Conservation (phyloP, 1,284 basidiomycete species). For the Pseudomicrostroma phylloplanum region DNA sequence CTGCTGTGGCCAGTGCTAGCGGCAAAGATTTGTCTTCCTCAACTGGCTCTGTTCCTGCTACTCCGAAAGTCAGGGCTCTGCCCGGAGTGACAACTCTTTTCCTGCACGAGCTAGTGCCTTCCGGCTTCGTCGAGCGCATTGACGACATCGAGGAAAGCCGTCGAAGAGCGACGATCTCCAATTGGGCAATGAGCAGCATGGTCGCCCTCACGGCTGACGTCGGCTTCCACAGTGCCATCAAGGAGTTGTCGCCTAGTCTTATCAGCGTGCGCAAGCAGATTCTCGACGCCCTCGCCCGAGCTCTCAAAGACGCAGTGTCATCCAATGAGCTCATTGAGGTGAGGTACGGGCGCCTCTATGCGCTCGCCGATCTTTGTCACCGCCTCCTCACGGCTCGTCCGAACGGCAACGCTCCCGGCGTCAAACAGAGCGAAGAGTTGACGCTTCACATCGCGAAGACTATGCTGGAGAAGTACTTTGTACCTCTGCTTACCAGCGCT, state of each 20-base stretch:
- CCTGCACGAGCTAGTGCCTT: constrained; percentile 45
- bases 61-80: constrained; percentile 9
- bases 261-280: constrained; percentile 81
- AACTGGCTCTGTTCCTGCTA: constrained; percentile 57
- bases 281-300: constrained; percentile 76
- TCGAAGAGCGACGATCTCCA: constrained; percentile 47
- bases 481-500: constrained; percentile 77
- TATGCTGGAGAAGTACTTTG: constrained; percentile 98
- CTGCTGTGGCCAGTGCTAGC: constrained; percentile 8
- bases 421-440: constrained; percentile 61
- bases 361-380: constrained; percentile 79
- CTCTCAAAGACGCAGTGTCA: constrained; percentile 70
- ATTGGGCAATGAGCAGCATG: constrained; percentile 83
- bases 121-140: constrained; percentile 31
- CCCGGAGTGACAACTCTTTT: constrained; percentile 35
- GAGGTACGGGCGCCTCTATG: constrained; percentile 81
- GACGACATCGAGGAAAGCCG: constrained; percentile 37
- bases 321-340: constrained; percentile 64
- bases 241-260: constrained; percentile 65
- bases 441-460: constrained; percentile 89
- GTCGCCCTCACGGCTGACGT: constrained; percentile 82
- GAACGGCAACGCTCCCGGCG: constrained; percentile 50
- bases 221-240: constrained; percentile 61
- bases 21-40: constrained; percentile 18
- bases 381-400: constrained; percentile 73